These are phyloP conservation scores for Dactylorhiza incarnata DNA, from an alignment of 106 monocot genomes.

Conservation along the genomic window DNA sequence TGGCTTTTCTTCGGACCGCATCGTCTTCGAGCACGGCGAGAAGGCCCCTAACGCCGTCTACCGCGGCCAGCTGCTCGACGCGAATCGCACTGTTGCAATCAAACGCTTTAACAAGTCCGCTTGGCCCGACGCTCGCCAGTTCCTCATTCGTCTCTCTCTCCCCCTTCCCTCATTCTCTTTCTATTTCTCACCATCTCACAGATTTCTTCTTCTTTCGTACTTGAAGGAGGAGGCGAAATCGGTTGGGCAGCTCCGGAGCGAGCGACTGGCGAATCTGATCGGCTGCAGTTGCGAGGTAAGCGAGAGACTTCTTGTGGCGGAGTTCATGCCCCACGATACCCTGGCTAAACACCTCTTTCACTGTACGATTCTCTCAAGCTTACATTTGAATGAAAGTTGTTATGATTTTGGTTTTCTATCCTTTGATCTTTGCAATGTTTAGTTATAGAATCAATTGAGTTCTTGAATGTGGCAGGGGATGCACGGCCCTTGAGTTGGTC, in stretches of 20 bases:
- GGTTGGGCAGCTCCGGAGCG: conserved; percentile 70
- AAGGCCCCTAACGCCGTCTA: conserved; percentile 96
- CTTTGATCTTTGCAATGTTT: background rate
- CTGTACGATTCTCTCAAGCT: conserved; percentile 20
- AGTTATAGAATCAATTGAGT: background rate
- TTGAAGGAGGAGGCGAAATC: conserved; percentile 82
- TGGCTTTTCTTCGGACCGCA: conserved; percentile 59
- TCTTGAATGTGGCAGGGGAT: conserved; percentile 49
- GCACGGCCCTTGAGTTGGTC: conserved; percentile 71
- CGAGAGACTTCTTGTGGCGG: conserved; percentile 81
- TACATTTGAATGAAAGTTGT: background rate
- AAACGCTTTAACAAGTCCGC: conserved; percentile 80
- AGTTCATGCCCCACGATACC: conserved; percentile 96
- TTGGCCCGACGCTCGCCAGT: conserved; percentile 86
- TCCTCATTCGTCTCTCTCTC: conserved; percentile 34
- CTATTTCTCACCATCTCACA: background rate
- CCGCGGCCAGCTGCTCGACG: conserved; percentile 54
- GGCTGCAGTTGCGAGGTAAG: conserved; percentile 78
- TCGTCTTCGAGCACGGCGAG: conserved; percentile 96
- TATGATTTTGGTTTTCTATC: background rate
- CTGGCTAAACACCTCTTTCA: conserved; percentile 96
- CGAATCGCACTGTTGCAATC: conserved; percentile 47
- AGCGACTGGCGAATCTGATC: conserved; percentile 67
- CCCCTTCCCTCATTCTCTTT: background rate
- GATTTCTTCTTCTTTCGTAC: background rate